These are phyloP conservation scores for Sporothrix phasma DNA, from an alignment of 2,329 filamentous ascomycete species.

Conservation along the genomic window DNA sequence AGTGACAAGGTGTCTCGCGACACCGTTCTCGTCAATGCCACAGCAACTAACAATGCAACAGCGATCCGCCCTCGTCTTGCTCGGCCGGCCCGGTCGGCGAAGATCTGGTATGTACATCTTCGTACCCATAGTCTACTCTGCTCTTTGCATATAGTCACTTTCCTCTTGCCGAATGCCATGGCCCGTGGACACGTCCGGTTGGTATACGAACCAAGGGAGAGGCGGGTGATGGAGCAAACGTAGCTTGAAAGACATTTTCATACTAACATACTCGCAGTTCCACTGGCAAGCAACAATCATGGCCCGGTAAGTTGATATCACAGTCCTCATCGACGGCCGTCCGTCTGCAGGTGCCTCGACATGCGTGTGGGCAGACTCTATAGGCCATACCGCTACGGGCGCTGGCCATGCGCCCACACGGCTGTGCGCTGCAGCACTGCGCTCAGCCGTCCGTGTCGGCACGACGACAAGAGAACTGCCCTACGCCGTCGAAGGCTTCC, in stretches of 20 bases:
- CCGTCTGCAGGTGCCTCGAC: not conserved
- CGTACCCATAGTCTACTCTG: not conserved
- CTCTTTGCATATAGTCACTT: not conserved
- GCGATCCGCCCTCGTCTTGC: constrained; percentile 97
- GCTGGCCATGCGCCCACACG: too few relatives aligned
- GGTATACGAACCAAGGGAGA: not conserved
- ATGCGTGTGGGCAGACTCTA: not conserved
- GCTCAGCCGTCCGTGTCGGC: not conserved
- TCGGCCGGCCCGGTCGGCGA: constrained; percentile 94
- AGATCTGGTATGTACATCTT: constrained; percentile 80
- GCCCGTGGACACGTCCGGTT: not conserved
- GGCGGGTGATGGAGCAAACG: not conserved
- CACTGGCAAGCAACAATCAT: constrained; percentile 99
- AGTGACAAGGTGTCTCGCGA: not conserved
- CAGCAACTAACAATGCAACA: constrained; percentile 33
- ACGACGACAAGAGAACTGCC: not conserved
- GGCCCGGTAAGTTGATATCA: constrained; percentile 66
- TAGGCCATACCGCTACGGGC: not conserved
- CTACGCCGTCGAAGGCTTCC: not conserved
- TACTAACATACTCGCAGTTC: constrained; percentile 52
- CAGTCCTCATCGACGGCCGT: not conserved
- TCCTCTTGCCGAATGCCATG: not conserved
- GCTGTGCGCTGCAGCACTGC: not conserved
- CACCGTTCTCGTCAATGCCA: not conserved
- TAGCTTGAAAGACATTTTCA: not conserved